Conservation (phyloP, 352 stramenopile species). For the Blastocystis sp. region DNA sequence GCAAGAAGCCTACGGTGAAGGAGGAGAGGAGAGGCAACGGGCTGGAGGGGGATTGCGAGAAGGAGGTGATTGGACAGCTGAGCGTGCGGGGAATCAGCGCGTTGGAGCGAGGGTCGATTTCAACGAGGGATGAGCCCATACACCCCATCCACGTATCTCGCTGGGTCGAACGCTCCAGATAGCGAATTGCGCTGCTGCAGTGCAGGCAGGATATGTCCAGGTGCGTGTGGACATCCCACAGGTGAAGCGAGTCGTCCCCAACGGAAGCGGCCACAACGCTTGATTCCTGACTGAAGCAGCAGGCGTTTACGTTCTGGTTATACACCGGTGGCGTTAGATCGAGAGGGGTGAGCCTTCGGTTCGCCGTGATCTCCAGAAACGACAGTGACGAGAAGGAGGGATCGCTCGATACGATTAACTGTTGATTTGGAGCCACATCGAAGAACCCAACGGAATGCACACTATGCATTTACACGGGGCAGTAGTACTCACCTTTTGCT, state of each 20-base stretch:
- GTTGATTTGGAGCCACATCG: conserved; percentile 27
- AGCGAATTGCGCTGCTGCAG: neutral
- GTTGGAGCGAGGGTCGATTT: neutral
- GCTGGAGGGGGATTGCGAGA: conserved; percentile 16
- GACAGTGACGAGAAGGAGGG: conserved; percentile 31
- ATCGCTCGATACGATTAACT: conserved; percentile 34
- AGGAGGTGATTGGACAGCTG: neutral
- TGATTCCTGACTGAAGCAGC: conserved; percentile 12
- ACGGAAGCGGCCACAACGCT: conserved; percentile 15
- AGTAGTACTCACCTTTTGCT: too few species aligned
- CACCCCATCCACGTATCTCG: conserved; percentile 6
- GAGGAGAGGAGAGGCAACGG: neutral
- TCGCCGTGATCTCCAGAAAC: conserved; percentile 47
- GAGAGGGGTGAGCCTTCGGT: conserved; percentile 6
- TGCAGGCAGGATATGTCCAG: neutral
- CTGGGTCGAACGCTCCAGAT: conserved; percentile 8
- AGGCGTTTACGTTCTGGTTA: conserved; percentile 31
- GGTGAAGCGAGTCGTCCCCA: conserved; percentile 21
- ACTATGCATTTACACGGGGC: neutral
- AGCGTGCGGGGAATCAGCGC: neutral
- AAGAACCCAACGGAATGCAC: conserved; percentile 27
- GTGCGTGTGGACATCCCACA: conserved; percentile 38
- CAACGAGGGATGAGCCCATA: neutral
- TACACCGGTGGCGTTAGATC: conserved; percentile 20
- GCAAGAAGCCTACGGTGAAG: conserved; percentile 8